Evolutionary conservation across 768 basidiomycete species (phyloP), one percentile per base, ranked within the genome.

Genomic region (Suillus brevipes): DNA sequence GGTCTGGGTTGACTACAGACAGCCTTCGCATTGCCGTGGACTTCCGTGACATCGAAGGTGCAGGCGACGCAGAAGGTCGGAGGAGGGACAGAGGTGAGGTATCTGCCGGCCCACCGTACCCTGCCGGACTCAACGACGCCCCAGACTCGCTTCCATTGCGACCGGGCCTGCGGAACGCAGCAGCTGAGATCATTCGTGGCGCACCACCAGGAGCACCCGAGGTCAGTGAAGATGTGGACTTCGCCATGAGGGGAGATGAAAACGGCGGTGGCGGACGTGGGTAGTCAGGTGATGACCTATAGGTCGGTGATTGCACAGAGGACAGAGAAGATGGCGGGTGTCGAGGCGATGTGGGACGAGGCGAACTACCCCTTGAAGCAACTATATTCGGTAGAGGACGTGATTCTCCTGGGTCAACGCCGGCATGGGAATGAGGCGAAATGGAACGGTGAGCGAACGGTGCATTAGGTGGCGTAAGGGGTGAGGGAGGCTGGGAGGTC

Each of bases 121-220:
- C 57, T 25, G 58, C 38, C 63, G 66, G 16, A 75, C 71, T 53
- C 52, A 56, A 45, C 34, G 70, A 62, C 20, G 57, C 34, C 16
- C 57, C 53, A 28, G 28, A 61, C 36, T 62, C 66, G 7, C 60
- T 34, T 42, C 62, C 64, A 53, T 74, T 78, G 25, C 80, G 79
- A 1, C 69, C 72, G 38, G 82, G 86, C 36, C 89, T 80, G 70
- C 83, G 85, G 76, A 93, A 93, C 31, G 90, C 90, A 6, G 90
- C 89, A 0, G 90, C 91, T 3, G 89, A 85, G 61, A 93, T 92
- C 63, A 85, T 93, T 50, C 88, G 82, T 16, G 83, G 74, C 0
- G 60, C 58, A 4, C 67, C 72, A 2, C 79, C 81, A 9, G 78
- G 67, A 3, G 78, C 74, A 9, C 64, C 64, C 10, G 69, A 62